Evolutionary conservation across 106 monocot species (phyloP).

Genomic region (Dioscorea dumetorum): DNA sequence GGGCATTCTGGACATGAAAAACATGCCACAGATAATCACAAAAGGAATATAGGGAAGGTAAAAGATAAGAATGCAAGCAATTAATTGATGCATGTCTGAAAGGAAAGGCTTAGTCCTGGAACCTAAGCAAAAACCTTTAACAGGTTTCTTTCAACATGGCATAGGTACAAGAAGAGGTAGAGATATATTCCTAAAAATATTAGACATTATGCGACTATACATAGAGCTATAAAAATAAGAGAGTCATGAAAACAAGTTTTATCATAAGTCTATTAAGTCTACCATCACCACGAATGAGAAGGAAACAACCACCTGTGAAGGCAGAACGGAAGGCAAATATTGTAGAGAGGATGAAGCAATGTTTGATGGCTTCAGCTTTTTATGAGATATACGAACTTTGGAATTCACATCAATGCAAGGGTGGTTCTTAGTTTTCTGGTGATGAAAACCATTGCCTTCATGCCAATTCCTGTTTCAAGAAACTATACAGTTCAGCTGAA

Average conservation of each 20-base stretch:
- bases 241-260: not conserved
- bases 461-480: slow-evolving; percentile 17
- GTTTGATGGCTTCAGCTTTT: slow-evolving; percentile 21
- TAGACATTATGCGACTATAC: not conserved
- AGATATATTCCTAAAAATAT: no score
- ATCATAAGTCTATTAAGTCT: not conserved
- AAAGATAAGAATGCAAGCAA: no score
- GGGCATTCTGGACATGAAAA: no score
- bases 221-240: not conserved
- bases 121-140: no score
- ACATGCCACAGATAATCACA: no score
- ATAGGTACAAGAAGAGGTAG: no score
- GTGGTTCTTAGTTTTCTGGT: slow-evolving; percentile 1
- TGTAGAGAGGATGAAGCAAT: slow-evolving; percentile 7
- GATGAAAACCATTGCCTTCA: slow-evolving; percentile 8
- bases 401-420: slow-evolving; percentile 7
- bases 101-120: no score
- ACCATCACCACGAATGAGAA: not conserved
- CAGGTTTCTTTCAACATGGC: no score
- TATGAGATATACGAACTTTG: slow-evolving; percentile 9
- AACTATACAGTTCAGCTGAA: not conserved
- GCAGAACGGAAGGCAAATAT: slow-evolving; percentile 13
- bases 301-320: slow-evolving; percentile 9
- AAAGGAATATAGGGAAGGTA: no score
- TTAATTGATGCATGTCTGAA: no score